phyloP scores from a whole-genome alignment of 495 filamentous ascomycete genomes.

The Immersiella caudata region DNA sequence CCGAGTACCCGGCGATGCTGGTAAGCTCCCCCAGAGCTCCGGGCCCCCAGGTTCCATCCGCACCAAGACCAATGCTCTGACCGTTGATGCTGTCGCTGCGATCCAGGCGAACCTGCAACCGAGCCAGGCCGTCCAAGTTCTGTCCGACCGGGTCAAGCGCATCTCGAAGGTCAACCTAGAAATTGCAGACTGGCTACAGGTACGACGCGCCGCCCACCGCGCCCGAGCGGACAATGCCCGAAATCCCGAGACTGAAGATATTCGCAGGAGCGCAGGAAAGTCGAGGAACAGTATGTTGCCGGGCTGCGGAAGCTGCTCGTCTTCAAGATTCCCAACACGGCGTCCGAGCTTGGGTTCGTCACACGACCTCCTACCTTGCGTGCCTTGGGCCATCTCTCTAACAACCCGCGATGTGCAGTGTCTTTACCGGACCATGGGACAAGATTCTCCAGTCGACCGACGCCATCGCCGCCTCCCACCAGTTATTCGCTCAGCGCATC shows the following conservation, averaged over 20 bases:
- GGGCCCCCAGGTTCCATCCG: conserved; percentile 1
- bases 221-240: neutral
- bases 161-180: conserved; percentile 85
- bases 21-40: conserved; percentile 55
- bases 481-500: conserved; percentile 78
- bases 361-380: conserved; percentile 16
- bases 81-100: conserved; percentile 28
- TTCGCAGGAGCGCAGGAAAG: conserved; percentile 82
- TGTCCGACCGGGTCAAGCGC: conserved; percentile 86
- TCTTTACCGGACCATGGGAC: conserved; percentile 91
- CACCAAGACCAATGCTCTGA: conserved; percentile 11
- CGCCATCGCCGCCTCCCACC: conserved; percentile 80
- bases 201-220: conserved; percentile 47
- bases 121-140: conserved; percentile 76
- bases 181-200: conserved; percentile 97
- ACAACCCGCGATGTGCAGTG: conserved; percentile 52
- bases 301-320: conserved; percentile 78
- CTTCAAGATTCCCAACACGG: conserved; percentile 71
- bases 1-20: conserved; percentile 96
- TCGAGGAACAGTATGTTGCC: conserved; percentile 89
- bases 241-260: conserved; percentile 32
- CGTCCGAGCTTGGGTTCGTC: conserved; percentile 80
- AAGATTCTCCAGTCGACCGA: conserved; percentile 83
- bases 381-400: conserved; percentile 20
- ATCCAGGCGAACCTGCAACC: conserved; percentile 79